phyloP scores from a whole-genome alignment of 1,284 basidiomycete genomes.

The Malassezia obtusa region DNA sequence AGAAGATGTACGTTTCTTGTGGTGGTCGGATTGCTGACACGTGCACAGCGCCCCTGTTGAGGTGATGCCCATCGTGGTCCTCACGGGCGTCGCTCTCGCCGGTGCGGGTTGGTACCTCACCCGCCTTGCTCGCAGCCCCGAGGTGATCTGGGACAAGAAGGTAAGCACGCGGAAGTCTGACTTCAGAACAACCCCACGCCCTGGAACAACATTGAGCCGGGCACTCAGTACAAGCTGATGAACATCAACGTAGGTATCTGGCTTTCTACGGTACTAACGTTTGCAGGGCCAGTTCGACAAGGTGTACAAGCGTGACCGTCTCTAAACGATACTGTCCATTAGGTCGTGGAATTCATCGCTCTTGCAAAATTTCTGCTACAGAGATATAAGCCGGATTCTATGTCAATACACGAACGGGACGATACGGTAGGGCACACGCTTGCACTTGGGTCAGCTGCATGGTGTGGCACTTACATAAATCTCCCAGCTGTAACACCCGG shows the following conservation, averaged over 20 bases:
- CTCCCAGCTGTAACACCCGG: conserved; percentile 16
- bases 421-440: conserved; percentile 68
- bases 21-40: neutral
- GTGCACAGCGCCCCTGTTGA: conserved; percentile 7
- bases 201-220: conserved; percentile 40
- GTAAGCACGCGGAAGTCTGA: conserved; percentile 2
- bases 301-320: conserved; percentile 40
- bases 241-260: conserved; percentile 27
- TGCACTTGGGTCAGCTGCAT: conserved; percentile 14
- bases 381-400: no score
- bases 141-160: conserved; percentile 46
- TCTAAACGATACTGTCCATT: conserved; percentile 16
- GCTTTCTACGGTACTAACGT: neutral
- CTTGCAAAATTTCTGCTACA: neutral
- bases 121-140: conserved; percentile 36
- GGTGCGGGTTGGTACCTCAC: conserved; percentile 41
- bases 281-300: conserved; percentile 27
- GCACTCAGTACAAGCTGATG: conserved; percentile 41
- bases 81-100: conserved; percentile 34
- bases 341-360: conserved; percentile 5
- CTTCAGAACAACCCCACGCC: conserved; percentile 39
- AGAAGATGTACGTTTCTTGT: conserved; percentile 4
- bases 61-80: conserved; percentile 37
- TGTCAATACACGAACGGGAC: conserved; percentile 74
- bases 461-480: conserved; percentile 14